Conservation (phyloP, 2,329 filamentous ascomycete genomes). For the Microdochium paspali region DNA sequence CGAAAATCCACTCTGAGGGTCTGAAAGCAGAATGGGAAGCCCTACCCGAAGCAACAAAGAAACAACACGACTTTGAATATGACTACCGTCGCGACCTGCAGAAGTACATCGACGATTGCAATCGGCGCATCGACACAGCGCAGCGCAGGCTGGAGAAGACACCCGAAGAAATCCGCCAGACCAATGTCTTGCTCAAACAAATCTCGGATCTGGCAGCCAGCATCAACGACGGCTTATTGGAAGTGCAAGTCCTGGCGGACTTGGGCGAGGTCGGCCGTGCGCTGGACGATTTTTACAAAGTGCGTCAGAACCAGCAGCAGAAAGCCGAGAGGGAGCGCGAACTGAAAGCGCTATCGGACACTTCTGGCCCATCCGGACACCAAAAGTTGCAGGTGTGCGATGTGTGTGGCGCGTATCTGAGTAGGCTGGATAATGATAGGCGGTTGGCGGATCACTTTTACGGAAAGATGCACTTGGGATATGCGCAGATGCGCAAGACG, state of each 20-base stretch:
- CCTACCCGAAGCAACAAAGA: conserved; percentile 60
- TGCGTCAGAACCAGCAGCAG: conserved; percentile 68
- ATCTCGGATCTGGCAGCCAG: conserved; percentile 74
- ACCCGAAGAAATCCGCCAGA: conserved; percentile 93
- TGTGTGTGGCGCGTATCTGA: conserved; percentile 92
- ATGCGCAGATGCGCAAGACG: conserved; percentile 95
- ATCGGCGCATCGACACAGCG: conserved; percentile 82
- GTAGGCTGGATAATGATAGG: conserved; percentile 85
- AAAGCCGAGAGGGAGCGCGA: conserved; percentile 82
- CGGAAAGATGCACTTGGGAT: conserved; percentile 98
- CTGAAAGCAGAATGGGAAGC: conserved; percentile 83
- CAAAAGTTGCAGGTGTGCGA: conserved; percentile 99
- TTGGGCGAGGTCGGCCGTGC: conserved; percentile 72
- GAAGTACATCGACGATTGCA: conserved; percentile 95
- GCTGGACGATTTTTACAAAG: conserved; percentile 79
- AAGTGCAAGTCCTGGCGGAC: conserved; percentile 79
- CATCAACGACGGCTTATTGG: conserved; percentile 73
- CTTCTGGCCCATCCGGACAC: conserved; percentile 83
- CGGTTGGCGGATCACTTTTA: conserved; percentile 95
- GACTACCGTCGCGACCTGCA: conserved; percentile 95
- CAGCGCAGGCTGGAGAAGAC: conserved; percentile 93
- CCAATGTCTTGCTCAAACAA: conserved; percentile 76
- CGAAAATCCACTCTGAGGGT: conserved; percentile 79
- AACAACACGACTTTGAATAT: conserved; percentile 82
- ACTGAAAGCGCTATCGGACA: conserved; percentile 83